These are phyloP conservation scores for Sphenostylis stenocarpa DNA, from an alignment of 306 rosid genomes.

Conservation along the genomic window DNA sequence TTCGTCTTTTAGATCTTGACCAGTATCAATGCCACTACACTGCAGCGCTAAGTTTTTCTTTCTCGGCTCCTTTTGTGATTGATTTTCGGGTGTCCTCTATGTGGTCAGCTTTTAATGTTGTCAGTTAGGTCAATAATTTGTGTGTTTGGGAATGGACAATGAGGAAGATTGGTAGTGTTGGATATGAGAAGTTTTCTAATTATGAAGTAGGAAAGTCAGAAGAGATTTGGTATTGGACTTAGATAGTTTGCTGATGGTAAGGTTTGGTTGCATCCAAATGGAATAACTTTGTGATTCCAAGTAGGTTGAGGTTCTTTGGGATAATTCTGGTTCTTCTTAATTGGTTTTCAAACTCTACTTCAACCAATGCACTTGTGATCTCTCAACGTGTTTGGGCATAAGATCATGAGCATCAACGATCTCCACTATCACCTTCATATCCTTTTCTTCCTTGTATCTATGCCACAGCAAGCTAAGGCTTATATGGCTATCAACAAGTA, in stretches of 20 bases:
- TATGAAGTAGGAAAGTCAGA: conserved; percentile 27
- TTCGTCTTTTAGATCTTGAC: conserved; percentile 33
- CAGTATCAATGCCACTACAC: conserved; percentile 23
- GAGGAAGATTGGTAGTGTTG: conserved; percentile 22
- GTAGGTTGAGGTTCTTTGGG: conserved; percentile 64
- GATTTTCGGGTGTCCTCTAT: background rate
- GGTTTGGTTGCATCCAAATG: conserved; percentile 47
- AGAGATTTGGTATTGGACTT: conserved; percentile 38
- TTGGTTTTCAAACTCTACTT: conserved; percentile 66
- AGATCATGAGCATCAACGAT: conserved; percentile 72
- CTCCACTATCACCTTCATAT: conserved; percentile 66
- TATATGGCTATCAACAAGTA: conserved; percentile 52
- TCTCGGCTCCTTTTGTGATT: conserved; percentile 23
- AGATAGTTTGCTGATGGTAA: conserved; percentile 45
- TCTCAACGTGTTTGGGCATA: conserved; percentile 65
- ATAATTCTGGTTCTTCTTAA: conserved; percentile 56
- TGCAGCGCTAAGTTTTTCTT: conserved; percentile 27
- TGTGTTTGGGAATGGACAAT: conserved; percentile 25
- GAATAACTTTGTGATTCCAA: conserved; percentile 52
- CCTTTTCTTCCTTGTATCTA: conserved; percentile 34
- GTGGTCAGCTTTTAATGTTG: conserved; percentile 29
- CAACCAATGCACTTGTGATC: conserved; percentile 63
- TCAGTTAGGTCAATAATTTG: conserved; percentile 20
- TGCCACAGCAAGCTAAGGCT: conserved; percentile 44
- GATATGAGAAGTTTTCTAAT: conserved; percentile 30